Evolutionary conservation across 805 yeast genomes (phyloP).

Genomic region (Candida verbasci): DNA sequence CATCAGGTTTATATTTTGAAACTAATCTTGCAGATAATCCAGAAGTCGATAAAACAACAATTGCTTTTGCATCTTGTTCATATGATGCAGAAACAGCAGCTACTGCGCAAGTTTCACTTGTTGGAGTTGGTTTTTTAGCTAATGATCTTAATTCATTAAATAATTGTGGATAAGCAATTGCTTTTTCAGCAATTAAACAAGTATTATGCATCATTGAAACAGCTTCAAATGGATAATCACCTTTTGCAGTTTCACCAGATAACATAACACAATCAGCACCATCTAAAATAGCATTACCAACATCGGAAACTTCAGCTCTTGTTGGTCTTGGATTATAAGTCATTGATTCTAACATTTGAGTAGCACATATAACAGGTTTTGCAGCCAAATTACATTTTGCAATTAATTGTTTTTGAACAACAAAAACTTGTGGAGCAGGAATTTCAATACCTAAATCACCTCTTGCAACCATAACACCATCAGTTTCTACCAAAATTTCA

Average conservation of each 20-base stretch:
- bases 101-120: constrained; percentile 95
- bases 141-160: constrained; percentile 86
- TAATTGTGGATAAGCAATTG: constrained; percentile 79
- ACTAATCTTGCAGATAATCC: constrained; percentile 95
- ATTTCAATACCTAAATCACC: constrained; percentile 99
- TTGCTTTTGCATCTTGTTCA: constrained; percentile 96
- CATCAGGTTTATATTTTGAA: constrained; percentile 95
- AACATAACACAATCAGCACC: constrained; percentile 99
- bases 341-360: constrained; percentile 99
- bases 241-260: constrained; percentile 99
- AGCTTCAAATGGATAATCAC: constrained; percentile 96
- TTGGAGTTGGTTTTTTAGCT: constrained; percentile 83
- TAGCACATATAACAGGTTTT: constrained; percentile 99
- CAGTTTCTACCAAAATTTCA: constrained; percentile 89
- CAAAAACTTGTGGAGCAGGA: constrained; percentile 97
- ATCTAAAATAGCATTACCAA: constrained; percentile 97
- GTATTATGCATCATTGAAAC: constrained; percentile 99
- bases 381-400: constrained; percentile 99
- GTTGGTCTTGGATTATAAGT: constrained; percentile 99
- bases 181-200: constrained; percentile 92
- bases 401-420: constrained; percentile 97
- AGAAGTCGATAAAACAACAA: constrained; percentile 90
- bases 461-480: constrained; percentile 99
- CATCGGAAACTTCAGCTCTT: constrained; percentile 99
- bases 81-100: constrained; percentile 95